phyloP scores from a whole-genome alignment of 352 stramenopile genomes.

The Globisporangium iwayamae region DNA sequence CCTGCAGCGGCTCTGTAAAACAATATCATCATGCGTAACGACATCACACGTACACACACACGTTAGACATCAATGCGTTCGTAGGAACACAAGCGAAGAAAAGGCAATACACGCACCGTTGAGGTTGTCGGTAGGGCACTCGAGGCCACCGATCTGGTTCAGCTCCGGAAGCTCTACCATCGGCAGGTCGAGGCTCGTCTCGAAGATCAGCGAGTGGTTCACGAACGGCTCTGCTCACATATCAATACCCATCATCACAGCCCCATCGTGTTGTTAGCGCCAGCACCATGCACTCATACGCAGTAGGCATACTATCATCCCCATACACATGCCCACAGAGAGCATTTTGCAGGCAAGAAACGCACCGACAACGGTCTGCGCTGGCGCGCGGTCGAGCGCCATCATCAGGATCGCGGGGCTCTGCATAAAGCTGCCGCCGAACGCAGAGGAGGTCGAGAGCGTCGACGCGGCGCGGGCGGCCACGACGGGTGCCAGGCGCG shows the following conservation, averaged over 20 bases:
- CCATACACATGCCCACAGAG: neutral
- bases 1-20: conserved; percentile 56
- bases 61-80: neutral
- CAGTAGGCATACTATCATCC: neutral
- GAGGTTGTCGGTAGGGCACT: conserved; percentile 15
- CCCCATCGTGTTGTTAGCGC: neutral
- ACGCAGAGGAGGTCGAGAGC: conserved; percentile 1
- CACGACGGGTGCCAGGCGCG: conserved; percentile 8
- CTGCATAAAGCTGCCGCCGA: neutral
- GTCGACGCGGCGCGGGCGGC: conserved; percentile 12
- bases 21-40: conserved; percentile 1
- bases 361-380: conserved; percentile 12
- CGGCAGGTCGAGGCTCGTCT: conserved; percentile 14
- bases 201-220: conserved; percentile 17
- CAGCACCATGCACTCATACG: neutral
- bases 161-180: conserved; percentile 16
- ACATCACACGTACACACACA: neutral
- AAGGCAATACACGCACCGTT: conserved; percentile 8
- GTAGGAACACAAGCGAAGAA: neutral
- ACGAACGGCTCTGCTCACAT: conserved; percentile 12
- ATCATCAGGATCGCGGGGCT: conserved; percentile 18
- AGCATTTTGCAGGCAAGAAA: neutral
- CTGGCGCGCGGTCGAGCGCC: conserved; percentile 14
- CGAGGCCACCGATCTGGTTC: conserved; percentile 13
- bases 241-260: neutral